These are phyloP conservation scores for Anisodus acutangulus DNA, from an alignment of 257 asterid species.

Conservation along the genomic window DNA sequence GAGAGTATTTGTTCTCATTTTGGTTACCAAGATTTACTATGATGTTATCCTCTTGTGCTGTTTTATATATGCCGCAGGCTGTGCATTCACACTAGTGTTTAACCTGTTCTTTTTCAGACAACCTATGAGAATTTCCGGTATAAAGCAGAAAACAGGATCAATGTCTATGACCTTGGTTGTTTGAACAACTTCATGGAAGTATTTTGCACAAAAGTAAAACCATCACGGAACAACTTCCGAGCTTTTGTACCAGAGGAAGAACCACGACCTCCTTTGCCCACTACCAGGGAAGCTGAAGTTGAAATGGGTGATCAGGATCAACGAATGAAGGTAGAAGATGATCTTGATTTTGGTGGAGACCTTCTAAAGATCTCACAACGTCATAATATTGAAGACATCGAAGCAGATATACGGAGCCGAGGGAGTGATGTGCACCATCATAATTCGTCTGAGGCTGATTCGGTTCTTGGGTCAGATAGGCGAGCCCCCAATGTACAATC, in stretches of 20 bases:
- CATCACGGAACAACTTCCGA: constrained; percentile 82
- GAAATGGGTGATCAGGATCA: constrained; percentile 57
- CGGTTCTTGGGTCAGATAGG: constrained; percentile 73
- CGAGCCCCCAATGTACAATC: constrained; percentile 55
- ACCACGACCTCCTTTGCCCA: constrained; percentile 60
- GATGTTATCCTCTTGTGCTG: background rate
- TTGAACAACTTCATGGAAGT: constrained; percentile 78
- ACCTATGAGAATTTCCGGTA: constrained; percentile 97
- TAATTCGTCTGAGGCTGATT: constrained; percentile 71
- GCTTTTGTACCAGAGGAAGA: constrained; percentile 81
- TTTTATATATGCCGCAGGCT: constrained; percentile 14
- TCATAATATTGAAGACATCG: constrained; percentile 86
- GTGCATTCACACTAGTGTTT: constrained; percentile 29
- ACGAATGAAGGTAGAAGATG: constrained; percentile 85
- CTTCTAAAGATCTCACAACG: constrained; percentile 93
- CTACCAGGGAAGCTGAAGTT: constrained; percentile 56
- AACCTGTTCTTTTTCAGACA: constrained; percentile 58
- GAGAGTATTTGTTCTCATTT: background rate
- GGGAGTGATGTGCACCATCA: constrained; percentile 79
- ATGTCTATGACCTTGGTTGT: constrained; percentile 87
- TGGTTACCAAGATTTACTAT: background rate
- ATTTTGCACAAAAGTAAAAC: constrained; percentile 83
- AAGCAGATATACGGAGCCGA: constrained; percentile 88
- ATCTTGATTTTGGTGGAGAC: constrained; percentile 89
- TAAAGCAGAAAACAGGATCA: constrained; percentile 82